Evolutionary conservation across 441 rosid species (phyloP), one percentile per base, ranked within the genome.

Genomic region (Raphanus hybrid): DNA sequence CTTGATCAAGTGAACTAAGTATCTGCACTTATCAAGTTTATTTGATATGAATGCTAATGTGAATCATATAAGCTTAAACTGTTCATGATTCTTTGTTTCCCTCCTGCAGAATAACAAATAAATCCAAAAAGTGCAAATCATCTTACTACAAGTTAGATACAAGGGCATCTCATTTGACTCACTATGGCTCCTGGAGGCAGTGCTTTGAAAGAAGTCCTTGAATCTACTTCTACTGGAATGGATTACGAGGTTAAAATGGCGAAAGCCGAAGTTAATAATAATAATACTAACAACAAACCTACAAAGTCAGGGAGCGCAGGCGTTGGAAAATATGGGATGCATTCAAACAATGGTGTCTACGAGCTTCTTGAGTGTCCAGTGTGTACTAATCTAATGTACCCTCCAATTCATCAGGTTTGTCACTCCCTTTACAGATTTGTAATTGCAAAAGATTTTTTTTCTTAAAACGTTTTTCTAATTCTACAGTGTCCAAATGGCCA

Each of bases 401-500:
- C 50, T 43, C 50, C 50, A 43, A 43, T 43, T 43, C 50, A 43
- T 43, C 50, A 43, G 50, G 50, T 43, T 11, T 54, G 79, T n/a
- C 67, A 27, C 52, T 39, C 15, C 15, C 54, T 61, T 54, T 3
- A 10, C 10, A 10, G 4, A 43, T 43, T 3, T 63, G 67, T 37
- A n/a, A 63, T 37, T 43, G 11, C 71, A 62, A 43, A 16, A 16
- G 18, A 68, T 62, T 20, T 43, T 66, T 27, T 23, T 2, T 23
- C 26, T 23, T 23, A 16, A 16, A 9, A 48, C 48, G 1, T 27
- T 74, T 32, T 60, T 41, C 3, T 35, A 39, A 0, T 10, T 67
- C 73, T 83, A 20, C 78, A 93, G 98, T 91, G 98, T 81, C 93
- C 97, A 6, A 93, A 91, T 75, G 98, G 98, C 70, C 98, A 91